These are phyloP conservation scores for Cladosporium sp. DNA, from an alignment of 2,329 filamentous ascomycete species.

Conservation along the genomic window DNA sequence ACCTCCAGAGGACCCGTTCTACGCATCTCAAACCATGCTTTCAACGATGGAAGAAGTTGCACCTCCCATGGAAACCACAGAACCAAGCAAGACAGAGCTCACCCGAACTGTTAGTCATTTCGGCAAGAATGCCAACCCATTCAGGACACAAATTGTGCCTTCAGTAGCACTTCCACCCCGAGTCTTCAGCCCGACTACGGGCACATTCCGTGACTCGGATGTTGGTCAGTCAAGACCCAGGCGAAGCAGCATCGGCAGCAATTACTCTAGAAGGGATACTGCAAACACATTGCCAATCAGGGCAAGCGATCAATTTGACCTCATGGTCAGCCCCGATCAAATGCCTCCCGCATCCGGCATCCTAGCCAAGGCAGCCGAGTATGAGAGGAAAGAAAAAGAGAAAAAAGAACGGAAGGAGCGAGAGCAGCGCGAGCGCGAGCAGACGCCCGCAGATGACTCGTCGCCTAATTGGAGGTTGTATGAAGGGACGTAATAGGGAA, in stretches of 20 bases:
- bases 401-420: background rate
- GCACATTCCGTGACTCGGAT: background rate
- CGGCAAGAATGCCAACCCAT: conserved; percentile 10
- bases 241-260: background rate
- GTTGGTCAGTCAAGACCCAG: background rate
- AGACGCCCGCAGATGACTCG: background rate
- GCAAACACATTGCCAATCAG: background rate
- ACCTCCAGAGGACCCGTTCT: conserved; percentile 24
- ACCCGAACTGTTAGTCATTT: conserved; percentile 4
- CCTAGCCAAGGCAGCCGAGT: conserved; percentile 7
- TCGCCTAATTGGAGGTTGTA: conserved; percentile 13
- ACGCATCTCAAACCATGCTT: background rate
- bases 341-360: conserved; percentile 5
- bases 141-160: conserved; percentile 6
- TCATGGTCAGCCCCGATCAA: conserved; percentile 9
- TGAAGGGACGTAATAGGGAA: conserved; percentile 5
- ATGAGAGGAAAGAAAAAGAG: conserved; percentile 1
- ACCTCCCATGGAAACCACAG: background rate
- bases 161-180: conserved; percentile 3
- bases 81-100: background rate
- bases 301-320: conserved; percentile 11
- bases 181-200: conserved; percentile 2
- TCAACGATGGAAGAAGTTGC: conserved; percentile 10
- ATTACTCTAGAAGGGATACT: conserved; percentile 2
- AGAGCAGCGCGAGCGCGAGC: background rate